Percentiles rank a stretch among this genome's conserved stretches.
These are phyloP conservation scores for Dittrichia graveolens DNA, from an alignment of 129 eudicot species.

Conservation along the genomic window DNA sequence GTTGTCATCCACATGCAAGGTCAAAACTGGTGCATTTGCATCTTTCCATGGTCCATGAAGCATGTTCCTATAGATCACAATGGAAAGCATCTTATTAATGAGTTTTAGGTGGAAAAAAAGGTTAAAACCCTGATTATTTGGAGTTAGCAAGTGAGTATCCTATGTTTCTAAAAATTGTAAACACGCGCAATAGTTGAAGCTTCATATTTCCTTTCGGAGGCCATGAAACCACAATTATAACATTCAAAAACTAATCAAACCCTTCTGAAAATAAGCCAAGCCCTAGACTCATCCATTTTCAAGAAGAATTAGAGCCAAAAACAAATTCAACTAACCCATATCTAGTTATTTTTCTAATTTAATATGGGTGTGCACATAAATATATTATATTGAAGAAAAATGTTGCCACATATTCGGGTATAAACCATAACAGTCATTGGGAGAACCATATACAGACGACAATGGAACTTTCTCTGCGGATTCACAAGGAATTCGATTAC, in stretches of 20 bases:
- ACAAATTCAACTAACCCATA: not conserved
- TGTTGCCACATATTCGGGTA: too few species aligned
- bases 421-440: too few species aligned
- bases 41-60: conserved; percentile 96
- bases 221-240: not conserved
- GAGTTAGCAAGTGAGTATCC: not conserved
- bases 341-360: not conserved
- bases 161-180: not conserved
- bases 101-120: not conserved
- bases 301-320: not conserved
- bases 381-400: too few species aligned
- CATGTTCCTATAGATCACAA: conserved; percentile 75
- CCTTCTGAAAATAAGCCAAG: not conserved
- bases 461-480: too few species aligned
- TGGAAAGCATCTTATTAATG: not conserved
- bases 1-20: conserved; percentile 80
- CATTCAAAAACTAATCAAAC: not conserved
- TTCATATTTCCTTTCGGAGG: not conserved
- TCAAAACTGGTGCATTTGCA: conserved; percentile 78
- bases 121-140: not conserved
- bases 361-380: not conserved
- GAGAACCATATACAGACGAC: too few species aligned
- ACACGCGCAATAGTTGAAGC: not conserved
- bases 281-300: not conserved
- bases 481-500: too few species aligned